phyloP scores from a whole-genome alignment of 345 rosid genomes.

The Combretum micranthum region DNA sequence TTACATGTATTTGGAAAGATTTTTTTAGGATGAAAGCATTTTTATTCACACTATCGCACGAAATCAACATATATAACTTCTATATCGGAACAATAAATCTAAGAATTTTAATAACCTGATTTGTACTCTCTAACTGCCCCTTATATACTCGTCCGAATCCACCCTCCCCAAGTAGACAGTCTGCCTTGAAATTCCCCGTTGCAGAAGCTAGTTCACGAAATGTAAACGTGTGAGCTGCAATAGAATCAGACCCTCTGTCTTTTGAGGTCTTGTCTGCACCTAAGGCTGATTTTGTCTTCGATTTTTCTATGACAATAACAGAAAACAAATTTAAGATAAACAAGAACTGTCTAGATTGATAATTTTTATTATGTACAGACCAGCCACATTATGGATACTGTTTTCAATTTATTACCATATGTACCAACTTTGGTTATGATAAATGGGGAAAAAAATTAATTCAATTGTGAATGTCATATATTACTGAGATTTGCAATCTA shows the following conservation, averaged over 20 bases:
- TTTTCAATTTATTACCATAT: too few species aligned
- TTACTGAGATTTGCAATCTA: too few species aligned
- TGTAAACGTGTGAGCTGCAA: constrained; percentile 56
- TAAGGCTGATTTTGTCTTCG: constrained; percentile 20
- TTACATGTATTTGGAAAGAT: too few species aligned
- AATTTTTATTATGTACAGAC: neutral
- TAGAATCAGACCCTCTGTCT: constrained; percentile 44
- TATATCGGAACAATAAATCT: neutral
- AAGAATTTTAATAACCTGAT: constrained; percentile 31
- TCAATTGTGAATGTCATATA: too few species aligned
- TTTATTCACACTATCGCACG: too few species aligned
- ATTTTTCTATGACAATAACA: constrained; percentile 28
- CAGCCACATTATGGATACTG: too few species aligned
- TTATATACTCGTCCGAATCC: constrained; percentile 70
- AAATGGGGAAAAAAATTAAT: too few species aligned
- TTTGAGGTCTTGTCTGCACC: constrained; percentile 33
- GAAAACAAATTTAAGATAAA: neutral
- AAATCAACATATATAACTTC: neutral
- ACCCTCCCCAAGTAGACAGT: constrained; percentile 64
- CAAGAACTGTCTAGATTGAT: constrained; percentile 1
- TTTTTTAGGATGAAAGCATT: neutral
- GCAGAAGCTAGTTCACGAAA: constrained; percentile 64
- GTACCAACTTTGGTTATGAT: too few species aligned
- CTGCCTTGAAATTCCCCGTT: constrained; percentile 60
- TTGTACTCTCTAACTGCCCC: constrained; percentile 53